These are phyloP conservation scores for Asterella californica DNA, from an alignment of 225 moss, liverwort and hornwort species.

Conservation along the genomic window DNA sequence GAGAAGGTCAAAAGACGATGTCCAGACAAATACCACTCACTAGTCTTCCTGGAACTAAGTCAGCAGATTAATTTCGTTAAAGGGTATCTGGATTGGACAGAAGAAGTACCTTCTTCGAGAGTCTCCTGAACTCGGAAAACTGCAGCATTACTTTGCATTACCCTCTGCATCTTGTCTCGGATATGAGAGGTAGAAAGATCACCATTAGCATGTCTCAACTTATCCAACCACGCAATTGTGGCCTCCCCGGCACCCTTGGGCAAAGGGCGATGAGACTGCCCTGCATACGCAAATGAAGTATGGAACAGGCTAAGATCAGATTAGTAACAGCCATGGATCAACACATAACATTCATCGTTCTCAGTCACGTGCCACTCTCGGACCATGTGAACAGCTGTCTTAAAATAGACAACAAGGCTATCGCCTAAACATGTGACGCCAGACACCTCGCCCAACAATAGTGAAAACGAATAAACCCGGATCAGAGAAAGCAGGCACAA, in stretches of 20 bases:
- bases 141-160: constrained; percentile 91
- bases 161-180: constrained; percentile 70
- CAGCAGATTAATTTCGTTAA: background rate
- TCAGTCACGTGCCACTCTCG: too few species aligned
- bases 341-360: too few species aligned
- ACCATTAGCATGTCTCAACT: constrained; percentile 71
- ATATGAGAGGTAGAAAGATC: constrained; percentile 65
- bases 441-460: too few species aligned
- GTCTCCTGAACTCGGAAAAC: constrained; percentile 74
- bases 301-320: background rate
- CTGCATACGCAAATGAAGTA: constrained; percentile 27
- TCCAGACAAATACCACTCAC: too few species aligned
- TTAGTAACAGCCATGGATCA: background rate
- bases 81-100: background rate
- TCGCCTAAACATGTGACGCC: too few species aligned
- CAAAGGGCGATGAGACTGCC: constrained; percentile 65
- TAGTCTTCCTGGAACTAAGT: background rate
- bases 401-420: too few species aligned
- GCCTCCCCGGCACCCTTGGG: constrained; percentile 76
- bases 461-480: background rate
- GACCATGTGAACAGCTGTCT: too few species aligned
- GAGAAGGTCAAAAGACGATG: background rate
- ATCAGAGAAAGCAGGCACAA: background rate
- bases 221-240: constrained; percentile 87
- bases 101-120: constrained; percentile 62